Conservation (phyloP, 148 eudicot species). For the Vaccinium corymbosum region DNA sequence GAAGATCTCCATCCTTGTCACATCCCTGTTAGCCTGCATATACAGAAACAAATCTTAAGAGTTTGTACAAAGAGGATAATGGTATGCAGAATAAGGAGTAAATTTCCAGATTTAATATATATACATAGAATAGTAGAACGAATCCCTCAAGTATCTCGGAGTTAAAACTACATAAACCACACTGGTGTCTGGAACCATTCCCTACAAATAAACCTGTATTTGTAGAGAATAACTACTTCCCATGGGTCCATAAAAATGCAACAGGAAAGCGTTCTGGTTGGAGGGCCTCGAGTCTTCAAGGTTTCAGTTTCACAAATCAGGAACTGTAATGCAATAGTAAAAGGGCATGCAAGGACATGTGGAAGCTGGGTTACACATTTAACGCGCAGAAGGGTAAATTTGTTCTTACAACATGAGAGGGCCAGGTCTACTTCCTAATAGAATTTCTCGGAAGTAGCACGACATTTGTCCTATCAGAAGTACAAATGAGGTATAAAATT, state of each 20-base stretch:
- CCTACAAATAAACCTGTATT: neutral
- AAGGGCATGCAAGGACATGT: neutral
- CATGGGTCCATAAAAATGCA: neutral
- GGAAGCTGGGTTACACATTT: neutral
- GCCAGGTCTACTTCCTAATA: neutral
- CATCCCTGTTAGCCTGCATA: conserved; percentile 69
- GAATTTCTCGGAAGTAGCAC: neutral
- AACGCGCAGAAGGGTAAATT: neutral
- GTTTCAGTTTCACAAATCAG: neutral
- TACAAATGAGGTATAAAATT: neutral
- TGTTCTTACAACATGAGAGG: neutral
- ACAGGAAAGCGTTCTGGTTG: neutral
- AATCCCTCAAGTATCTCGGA: neutral
- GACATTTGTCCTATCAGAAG: neutral
- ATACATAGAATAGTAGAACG: neutral
- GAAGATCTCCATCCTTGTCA: conserved; percentile 79
- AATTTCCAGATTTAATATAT: neutral
- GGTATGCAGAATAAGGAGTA: neutral
- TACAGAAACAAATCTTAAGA: neutral
- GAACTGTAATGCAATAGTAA: neutral
- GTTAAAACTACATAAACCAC: neutral
- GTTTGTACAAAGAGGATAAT: neutral
- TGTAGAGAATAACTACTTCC: neutral
- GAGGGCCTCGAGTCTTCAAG: neutral
- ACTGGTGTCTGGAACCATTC: neutral